A percentile compares a stretch with the other conserved stretches of the same genome.
phyloP scores from a whole-genome alignment of 2,329 filamentous ascomycete species.

The Drechmeria coniospora region DNA sequence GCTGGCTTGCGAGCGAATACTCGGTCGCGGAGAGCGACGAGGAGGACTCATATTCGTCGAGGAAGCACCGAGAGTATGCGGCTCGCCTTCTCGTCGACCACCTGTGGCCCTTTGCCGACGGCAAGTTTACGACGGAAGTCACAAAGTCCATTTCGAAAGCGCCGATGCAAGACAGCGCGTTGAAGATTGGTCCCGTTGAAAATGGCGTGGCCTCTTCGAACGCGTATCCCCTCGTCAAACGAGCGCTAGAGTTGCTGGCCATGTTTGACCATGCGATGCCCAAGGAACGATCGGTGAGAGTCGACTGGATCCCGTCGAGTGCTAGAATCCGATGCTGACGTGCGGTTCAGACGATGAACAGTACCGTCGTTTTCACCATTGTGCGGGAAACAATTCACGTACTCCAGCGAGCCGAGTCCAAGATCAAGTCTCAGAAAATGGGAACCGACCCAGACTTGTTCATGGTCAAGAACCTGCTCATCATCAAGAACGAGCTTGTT shows the following conservation, averaged over 20 bases:
- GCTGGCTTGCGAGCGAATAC: constrained; percentile 44
- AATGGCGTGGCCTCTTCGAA: constrained; percentile 38
- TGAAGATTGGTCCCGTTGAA: constrained; percentile 34
- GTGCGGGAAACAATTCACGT: constrained; percentile 82
- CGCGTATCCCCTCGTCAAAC: constrained; percentile 41
- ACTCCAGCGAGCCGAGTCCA: constrained; percentile 59
- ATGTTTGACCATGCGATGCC: constrained; percentile 52
- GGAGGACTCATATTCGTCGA: constrained; percentile 35
- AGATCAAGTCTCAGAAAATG: constrained; percentile 46
- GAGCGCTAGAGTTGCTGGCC: constrained; percentile 40
- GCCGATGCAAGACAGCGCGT: constrained; percentile 26
- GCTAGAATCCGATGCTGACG: constrained; percentile 6
- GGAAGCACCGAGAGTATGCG: constrained; percentile 40
- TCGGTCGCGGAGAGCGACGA: constrained; percentile 40
- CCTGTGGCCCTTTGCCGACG: constrained; percentile 41
- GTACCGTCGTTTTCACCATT: constrained; percentile 48
- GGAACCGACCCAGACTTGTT: constrained; percentile 72
- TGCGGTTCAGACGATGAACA: constrained; percentile 25
- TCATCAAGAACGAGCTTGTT: constrained; percentile 90
- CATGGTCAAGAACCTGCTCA: constrained; percentile 83
- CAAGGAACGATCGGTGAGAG: constrained; percentile 44
- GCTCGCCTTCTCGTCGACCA: constrained; percentile 40
- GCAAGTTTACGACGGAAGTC: constrained; percentile 38
- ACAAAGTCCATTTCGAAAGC: constrained; percentile 37
- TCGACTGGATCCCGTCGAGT: not conserved